phyloP scores from a whole-genome alignment of 805 yeast species.

The Teunomyces barrocoloradensis region DNA sequence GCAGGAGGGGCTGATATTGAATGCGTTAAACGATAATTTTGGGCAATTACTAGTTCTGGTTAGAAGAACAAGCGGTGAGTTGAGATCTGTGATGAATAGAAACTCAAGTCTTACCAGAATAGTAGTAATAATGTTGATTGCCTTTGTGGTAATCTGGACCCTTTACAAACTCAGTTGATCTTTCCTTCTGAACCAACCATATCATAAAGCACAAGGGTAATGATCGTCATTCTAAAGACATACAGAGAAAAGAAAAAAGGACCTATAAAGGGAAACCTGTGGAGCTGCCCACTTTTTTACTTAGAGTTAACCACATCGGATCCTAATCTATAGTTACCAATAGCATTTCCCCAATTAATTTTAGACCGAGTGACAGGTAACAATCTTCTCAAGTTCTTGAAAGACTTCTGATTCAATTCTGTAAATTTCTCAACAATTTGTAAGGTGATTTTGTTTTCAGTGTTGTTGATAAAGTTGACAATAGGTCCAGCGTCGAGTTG shows the following conservation, averaged over 20 bases:
- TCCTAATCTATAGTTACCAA: slow-evolving; percentile 85
- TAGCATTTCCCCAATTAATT: slow-evolving; percentile 93
- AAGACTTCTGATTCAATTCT: slow-evolving; percentile 72
- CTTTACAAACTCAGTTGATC: slow-evolving; percentile 30
- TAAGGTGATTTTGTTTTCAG: slow-evolving; percentile 62
- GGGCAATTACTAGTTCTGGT: slow-evolving; percentile 37
- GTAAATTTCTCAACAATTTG: slow-evolving; percentile 61
- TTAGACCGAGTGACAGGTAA: slow-evolving; percentile 89
- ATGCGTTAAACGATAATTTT: slow-evolving; percentile 38
- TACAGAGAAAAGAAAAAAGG: neutral
- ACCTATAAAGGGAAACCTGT: neutral
- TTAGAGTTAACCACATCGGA: slow-evolving; percentile 58
- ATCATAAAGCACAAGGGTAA: neutral
- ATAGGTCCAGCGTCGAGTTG: slow-evolving; percentile 31
- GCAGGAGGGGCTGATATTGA: slow-evolving; percentile 39
- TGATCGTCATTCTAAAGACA: neutral
- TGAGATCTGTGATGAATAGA: slow-evolving; percentile 39
- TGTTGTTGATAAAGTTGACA: slow-evolving; percentile 47
- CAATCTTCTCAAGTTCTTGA: slow-evolving; percentile 84
- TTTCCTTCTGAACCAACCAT: neutral
- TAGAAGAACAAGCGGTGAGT: slow-evolving; percentile 39
- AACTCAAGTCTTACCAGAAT: slow-evolving; percentile 40
- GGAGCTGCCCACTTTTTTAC: slow-evolving; percentile 4
- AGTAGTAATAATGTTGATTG: slow-evolving; percentile 32
- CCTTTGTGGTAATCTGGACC: slow-evolving; percentile 38